phyloP scores from a whole-genome alignment of 306 rosid species.

The Oemleria cerasiformis region DNA sequence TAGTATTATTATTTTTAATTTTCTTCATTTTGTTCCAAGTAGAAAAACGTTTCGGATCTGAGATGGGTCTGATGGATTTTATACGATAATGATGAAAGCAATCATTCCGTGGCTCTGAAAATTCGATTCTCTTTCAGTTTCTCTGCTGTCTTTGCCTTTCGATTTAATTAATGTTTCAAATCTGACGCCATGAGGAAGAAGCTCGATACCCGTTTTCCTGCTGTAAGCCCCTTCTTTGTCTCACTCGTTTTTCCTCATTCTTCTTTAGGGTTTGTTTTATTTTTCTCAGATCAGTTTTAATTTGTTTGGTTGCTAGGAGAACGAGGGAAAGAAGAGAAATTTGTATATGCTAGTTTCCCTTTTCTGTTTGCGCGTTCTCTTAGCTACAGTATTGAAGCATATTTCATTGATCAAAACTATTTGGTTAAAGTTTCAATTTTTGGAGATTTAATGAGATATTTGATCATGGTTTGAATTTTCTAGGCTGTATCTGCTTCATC shows the following conservation, averaged over 20 bases:
- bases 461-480: constrained; percentile 9
- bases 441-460: neutral
- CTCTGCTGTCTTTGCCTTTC: constrained; percentile 11
- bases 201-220: constrained; percentile 97
- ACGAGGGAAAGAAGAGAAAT: neutral
- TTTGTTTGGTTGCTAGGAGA: constrained; percentile 21
- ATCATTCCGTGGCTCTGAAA: constrained; percentile 34
- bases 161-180: constrained; percentile 26
- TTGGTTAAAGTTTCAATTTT: neutral
- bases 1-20: neutral
- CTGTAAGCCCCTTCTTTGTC: constrained; percentile 49
- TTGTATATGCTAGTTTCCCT: neutral
- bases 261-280: constrained; percentile 9
- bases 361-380: neutral
- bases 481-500: neutral
- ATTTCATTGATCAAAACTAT: neutral
- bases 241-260: neutral
- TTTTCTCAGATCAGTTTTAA: neutral
- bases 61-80: constrained; percentile 42
- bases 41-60: constrained; percentile 53
- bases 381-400: neutral
- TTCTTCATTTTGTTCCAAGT: neutral
- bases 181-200: constrained; percentile 88
- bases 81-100: constrained; percentile 25
- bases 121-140: constrained; percentile 23